phyloP scores from a whole-genome alignment of 1,284 basidiomycete species.

The Phenoliferia sp. region DNA sequence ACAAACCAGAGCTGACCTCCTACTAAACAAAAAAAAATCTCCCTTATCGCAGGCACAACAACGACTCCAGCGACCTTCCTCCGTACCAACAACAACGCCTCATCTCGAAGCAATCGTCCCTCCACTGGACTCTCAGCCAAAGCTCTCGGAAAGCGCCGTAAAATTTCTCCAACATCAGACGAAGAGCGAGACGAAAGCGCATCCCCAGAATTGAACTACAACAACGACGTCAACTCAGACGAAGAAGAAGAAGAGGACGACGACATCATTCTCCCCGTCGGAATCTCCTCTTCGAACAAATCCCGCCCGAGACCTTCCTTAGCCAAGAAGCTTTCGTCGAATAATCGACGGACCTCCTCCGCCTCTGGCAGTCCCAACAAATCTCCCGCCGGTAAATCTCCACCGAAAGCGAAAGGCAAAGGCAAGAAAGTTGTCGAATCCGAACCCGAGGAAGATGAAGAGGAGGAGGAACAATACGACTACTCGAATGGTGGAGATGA shows the following conservation, averaged over 20 bases:
- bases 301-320: neutral
- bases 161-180: neutral
- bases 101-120: neutral
- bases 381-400: neutral
- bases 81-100: neutral
- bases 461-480: conserved; percentile 39
- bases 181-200: neutral
- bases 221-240: neutral
- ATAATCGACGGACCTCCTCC: neutral
- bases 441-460: conserved; percentile 30
- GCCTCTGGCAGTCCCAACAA: neutral
- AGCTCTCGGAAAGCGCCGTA: neutral
- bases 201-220: no score
- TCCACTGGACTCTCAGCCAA: neutral
- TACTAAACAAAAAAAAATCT: no score
- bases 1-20: neutral
- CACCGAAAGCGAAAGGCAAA: no score
- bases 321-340: neutral
- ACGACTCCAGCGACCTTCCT: conserved; percentile 3
- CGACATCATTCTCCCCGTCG: neutral
- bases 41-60: conserved; percentile 7
- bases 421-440: neutral
- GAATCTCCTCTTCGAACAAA: neutral
- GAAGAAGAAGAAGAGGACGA: neutral
- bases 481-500: conserved; percentile 53